Base-by-base conservation (phyloP, 2,329 filamentous ascomycete genomes). In the Fusarium aywerte region DNA sequence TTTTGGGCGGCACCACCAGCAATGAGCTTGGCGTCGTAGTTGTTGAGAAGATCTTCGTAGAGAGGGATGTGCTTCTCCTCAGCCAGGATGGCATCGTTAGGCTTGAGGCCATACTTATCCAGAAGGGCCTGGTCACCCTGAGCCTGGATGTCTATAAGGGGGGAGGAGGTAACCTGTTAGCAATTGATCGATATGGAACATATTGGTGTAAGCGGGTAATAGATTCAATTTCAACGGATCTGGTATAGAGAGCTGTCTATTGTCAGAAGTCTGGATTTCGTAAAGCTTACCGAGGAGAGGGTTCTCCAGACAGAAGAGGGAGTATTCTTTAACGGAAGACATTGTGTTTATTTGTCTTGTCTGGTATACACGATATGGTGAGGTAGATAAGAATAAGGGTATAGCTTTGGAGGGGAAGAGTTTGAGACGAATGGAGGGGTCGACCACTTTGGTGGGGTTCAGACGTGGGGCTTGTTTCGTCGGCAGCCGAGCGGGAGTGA, bases 1-100 rank as follows among this genome's bases (percentile, higher is more conserved):
- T 99, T 99, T 84, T 99, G 96, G 29, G 96, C 96, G 57, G 96
- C 96, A 76, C 96, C 96, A 70, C 96, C 96, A 54, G 96, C 93
- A 77, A 98, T 96, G 78, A 98, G 86, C 83, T 97, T 96, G 68
- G 95, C 95, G 74, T 96, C 89, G 82, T 90, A 92, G 86, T 96
- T 95, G 82, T 92, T 90, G 74, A 97, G 88, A 72, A 98, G 88
- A 76, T 99, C 96, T 78, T 98, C 94, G 81, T 93, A 99, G 76
- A 99, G 87, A 43, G 86, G 88, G 77, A 91, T 85, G 83, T 99
- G 96, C 85, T 97, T 91, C 77, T 92, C 89, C 80, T 97, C 93
- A 57, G 95, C 95, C 64, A 99, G 92, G 79, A 99, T 97, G 75
- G 96, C 96, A 80, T 99, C 95, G 83, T 99, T 97, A 80, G 91